Percentiles rank a stretch among this genome's conserved stretches.
Evolutionary conservation across 2,329 filamentous ascomycete species (phyloP).

Genomic region (Ustulina deusta): DNA sequence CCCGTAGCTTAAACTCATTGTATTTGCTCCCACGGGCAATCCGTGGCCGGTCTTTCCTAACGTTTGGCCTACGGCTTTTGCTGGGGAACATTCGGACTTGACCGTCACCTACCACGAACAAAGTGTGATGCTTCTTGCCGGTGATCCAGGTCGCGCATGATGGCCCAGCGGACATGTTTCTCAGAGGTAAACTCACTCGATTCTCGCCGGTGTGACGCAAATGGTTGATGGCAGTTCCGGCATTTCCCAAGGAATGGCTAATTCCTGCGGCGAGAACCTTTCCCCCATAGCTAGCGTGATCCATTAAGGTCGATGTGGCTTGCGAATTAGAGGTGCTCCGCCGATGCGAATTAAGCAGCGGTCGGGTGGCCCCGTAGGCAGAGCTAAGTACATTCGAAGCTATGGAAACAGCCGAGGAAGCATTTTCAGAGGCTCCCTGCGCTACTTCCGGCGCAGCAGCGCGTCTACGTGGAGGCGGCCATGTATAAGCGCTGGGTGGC

Average conservation of each 20-base stretch:
- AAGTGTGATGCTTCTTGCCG: constrained; percentile 69
- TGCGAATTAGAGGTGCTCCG: constrained; percentile 62
- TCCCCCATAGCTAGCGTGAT: constrained; percentile 75
- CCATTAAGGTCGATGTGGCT: constrained; percentile 62
- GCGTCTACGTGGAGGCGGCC: constrained; percentile 79
- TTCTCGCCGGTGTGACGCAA: constrained; percentile 82
- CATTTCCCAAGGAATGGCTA: constrained; percentile 78
- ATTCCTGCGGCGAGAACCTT: constrained; percentile 80
- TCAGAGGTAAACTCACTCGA: constrained; percentile 74
- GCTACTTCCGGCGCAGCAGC: constrained; percentile 58
- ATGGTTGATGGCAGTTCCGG: constrained; percentile 75
- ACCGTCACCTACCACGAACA: constrained; percentile 75
- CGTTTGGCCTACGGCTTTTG: constrained; percentile 66
- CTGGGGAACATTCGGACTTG: constrained; percentile 74
- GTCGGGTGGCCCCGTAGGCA: constrained; percentile 75
- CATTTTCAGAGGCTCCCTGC: constrained; percentile 61
- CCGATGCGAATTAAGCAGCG: constrained; percentile 67
- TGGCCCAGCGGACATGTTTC: constrained; percentile 61
- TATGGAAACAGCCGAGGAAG: constrained; percentile 71
- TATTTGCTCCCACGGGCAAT: constrained; percentile 68
- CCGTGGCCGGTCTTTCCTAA: constrained; percentile 64
- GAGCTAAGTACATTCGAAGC: constrained; percentile 78
- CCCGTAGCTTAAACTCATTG: constrained; percentile 74
- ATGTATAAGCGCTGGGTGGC: constrained; percentile 83
- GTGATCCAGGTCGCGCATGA: constrained; percentile 75